phyloP scores from a whole-genome alignment of 352 stramenopile genomes.

The Globisporangium iwayamae region DNA sequence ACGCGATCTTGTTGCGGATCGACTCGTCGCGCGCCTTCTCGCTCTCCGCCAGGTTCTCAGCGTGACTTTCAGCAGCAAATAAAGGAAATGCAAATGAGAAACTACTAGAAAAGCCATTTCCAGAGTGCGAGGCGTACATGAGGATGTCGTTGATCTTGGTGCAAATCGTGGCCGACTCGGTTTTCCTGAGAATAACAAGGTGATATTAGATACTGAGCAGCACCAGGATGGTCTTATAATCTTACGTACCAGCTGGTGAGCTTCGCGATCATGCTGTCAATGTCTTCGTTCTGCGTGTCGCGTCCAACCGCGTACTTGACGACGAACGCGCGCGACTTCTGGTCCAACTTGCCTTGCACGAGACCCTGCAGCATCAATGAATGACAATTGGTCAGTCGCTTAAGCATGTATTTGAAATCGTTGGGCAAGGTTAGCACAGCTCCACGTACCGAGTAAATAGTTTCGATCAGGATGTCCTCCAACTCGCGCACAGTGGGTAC shows the following conservation, averaged over 20 bases:
- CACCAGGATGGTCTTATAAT: too few species aligned
- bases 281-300: slow-evolving; percentile 81
- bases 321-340: slow-evolving; percentile 76
- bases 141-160: slow-evolving; percentile 69
- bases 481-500: slow-evolving; percentile 83
- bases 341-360: slow-evolving; percentile 89
- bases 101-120: too few species aligned
- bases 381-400: too few species aligned
- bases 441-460: slow-evolving; percentile 86
- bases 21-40: slow-evolving; percentile 46
- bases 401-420: background rate
- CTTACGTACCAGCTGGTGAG: slow-evolving; percentile 64
- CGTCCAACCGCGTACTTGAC: slow-evolving; percentile 89
- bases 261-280: slow-evolving; percentile 88
- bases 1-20: slow-evolving; percentile 53
- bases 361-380: slow-evolving; percentile 44
- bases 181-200: slow-evolving; percentile 34
- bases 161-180: slow-evolving; percentile 52
- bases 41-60: slow-evolving; percentile 48
- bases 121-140: slow-evolving; percentile 25
- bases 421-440: background rate
- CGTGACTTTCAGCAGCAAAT: slow-evolving; percentile 28
- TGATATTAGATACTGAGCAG: background rate
- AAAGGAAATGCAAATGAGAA: background rate
- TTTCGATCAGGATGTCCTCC: slow-evolving; percentile 92